Percentiles rank a stretch among this genome's conserved stretches.
Evolutionary conservation across 352 stramenopile species (phyloP).

Genomic region (Pythium aquatile): DNA sequence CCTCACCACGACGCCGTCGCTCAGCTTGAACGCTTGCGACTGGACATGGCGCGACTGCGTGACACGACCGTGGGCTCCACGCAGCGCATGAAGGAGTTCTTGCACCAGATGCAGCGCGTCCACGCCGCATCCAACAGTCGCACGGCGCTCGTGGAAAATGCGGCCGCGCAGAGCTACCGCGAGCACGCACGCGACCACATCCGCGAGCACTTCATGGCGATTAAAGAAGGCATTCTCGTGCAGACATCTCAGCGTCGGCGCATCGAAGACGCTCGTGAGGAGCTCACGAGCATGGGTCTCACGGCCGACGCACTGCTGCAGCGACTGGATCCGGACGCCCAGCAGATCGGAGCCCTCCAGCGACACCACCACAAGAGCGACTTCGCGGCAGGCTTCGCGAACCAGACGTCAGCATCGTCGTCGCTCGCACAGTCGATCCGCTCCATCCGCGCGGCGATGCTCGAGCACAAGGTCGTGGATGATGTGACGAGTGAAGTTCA

Average conservation of each 20-base stretch:
- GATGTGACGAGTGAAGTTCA: conserved; percentile 16
- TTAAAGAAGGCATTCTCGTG: conserved; percentile 31
- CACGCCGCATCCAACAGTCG: conserved; percentile 19
- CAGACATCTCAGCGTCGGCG: conserved; percentile 26
- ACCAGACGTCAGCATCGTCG: conserved; percentile 18
- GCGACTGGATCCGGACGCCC: background rate
- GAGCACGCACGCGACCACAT: conserved; percentile 25
- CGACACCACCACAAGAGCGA: background rate
- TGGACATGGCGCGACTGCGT: conserved; percentile 11
- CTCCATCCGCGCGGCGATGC: conserved; percentile 20
- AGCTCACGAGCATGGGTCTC: conserved; percentile 20
- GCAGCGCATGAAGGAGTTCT: conserved; percentile 20
- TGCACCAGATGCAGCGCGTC: conserved; percentile 27
- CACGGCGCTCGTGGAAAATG: conserved; percentile 28
- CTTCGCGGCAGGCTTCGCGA: background rate
- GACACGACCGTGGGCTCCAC: conserved; percentile 8
- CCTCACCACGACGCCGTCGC: conserved; percentile 10
- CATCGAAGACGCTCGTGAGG: conserved; percentile 23
- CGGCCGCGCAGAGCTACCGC: conserved; percentile 28
- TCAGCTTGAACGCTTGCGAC: conserved; percentile 20
- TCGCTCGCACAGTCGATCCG: conserved; percentile 22
- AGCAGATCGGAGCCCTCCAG: background rate
- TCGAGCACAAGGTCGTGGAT: conserved; percentile 18
- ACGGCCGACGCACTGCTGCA: conserved; percentile 14
- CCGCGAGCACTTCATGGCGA: conserved; percentile 20